Percentiles rank a stretch among this genome's conserved stretches.
phyloP scores from a whole-genome alignment of 2,329 filamentous ascomycete species.

The Mollisia scopiformis region DNA sequence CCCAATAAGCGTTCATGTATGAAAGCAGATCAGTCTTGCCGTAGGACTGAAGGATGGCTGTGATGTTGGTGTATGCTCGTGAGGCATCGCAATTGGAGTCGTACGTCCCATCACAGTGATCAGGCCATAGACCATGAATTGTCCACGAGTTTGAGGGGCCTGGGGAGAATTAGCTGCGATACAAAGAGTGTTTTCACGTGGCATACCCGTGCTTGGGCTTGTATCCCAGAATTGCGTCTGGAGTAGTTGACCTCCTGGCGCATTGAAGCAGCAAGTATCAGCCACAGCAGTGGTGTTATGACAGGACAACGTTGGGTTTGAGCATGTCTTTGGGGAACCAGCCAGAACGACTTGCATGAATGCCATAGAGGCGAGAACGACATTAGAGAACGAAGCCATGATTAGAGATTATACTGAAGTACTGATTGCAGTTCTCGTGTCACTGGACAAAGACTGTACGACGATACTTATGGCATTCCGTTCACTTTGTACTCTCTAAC shows the following conservation, averaged over 20 bases:
- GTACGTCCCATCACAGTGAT: conserved; percentile 71
- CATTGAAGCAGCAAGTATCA: conserved; percentile 76
- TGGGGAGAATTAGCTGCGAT: neutral
- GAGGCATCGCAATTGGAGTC: conserved; percentile 65
- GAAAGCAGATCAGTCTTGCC: conserved; percentile 58
- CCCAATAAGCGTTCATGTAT: conserved; percentile 73
- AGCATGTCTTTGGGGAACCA: conserved; percentile 30
- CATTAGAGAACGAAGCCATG: conserved; percentile 8
- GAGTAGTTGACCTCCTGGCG: conserved; percentile 71
- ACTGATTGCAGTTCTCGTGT: neutral
- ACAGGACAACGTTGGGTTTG: conserved; percentile 44
- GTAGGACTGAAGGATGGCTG: conserved; percentile 58
- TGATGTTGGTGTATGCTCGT: conserved; percentile 68
- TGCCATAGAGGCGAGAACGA: conserved; percentile 13
- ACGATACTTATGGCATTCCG: conserved; percentile 9
- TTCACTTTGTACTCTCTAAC: conserved; percentile 1
- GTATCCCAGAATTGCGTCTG: conserved; percentile 82
- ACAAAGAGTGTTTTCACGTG: neutral
- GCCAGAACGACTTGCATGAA: conserved; percentile 22
- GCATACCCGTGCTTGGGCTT: conserved; percentile 51
- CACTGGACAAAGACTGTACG: neutral
- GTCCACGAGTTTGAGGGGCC: conserved; percentile 56
- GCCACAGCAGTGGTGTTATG: conserved; percentile 60
- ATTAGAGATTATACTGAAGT: neutral
- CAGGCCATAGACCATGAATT: conserved; percentile 69